Percentiles rank a stretch among this genome's conserved stretches.
These are phyloP conservation scores for Entrophospora sp. DNA, from an alignment of 192 early-diverging fungal species.

Conservation along the genomic window DNA sequence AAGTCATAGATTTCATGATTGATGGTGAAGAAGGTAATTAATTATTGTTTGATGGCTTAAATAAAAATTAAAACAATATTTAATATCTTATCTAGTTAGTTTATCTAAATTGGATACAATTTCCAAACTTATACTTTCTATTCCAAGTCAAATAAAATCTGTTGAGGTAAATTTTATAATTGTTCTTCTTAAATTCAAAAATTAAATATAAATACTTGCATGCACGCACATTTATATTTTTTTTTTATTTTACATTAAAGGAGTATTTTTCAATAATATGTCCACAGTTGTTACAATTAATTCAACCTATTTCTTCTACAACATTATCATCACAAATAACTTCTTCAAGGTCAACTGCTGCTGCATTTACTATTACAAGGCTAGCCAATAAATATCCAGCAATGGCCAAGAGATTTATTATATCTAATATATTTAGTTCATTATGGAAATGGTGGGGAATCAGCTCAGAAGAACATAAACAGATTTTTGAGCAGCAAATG, in stretches of 20 bases:
- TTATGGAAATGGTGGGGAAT: conserved; percentile 32
- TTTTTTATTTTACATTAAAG: conserved; percentile 14
- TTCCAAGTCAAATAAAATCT: conserved; percentile 50
- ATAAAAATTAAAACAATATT: not conserved
- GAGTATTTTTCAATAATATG: conserved; percentile 42
- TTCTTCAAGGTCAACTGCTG: conserved; percentile 26
- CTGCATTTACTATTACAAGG: conserved; percentile 43
- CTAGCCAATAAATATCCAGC: conserved; percentile 41
- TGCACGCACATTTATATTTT: no score
- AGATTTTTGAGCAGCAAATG: not conserved
- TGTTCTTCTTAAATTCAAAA: no score
- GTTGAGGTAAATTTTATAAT: conserved; percentile 31
- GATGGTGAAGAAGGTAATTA: conserved; percentile 37
- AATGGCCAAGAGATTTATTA: conserved; percentile 40
- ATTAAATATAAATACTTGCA: no score
- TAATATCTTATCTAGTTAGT: conserved; percentile 28
- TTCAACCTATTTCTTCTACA: not conserved
- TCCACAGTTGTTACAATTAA: conserved; percentile 35
- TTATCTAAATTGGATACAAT: conserved; percentile 48
- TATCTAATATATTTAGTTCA: conserved; percentile 32
- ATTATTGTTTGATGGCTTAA: not conserved
- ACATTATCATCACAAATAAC: not conserved
- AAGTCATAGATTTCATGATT: conserved; percentile 60
- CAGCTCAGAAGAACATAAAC: not conserved
- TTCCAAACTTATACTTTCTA: conserved; percentile 45